Conservation (phyloP, 768 basidiomycete species). For the Paxillus involutus region DNA sequence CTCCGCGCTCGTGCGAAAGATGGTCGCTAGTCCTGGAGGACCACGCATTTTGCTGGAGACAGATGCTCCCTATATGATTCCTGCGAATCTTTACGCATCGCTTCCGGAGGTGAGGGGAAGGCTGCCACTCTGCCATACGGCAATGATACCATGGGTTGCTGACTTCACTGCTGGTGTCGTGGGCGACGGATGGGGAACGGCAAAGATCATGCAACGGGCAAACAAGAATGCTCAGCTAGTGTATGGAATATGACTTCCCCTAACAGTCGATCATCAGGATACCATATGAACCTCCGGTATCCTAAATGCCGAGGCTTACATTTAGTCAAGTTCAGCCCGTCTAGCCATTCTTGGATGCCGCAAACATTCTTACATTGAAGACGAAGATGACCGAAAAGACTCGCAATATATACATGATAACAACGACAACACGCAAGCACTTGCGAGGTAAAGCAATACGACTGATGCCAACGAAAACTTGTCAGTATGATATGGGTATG, state of each 20-base stretch:
- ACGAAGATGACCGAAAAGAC: neutral
- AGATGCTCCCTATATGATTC: constrained; percentile 87
- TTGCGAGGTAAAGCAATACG: too few relatives aligned
- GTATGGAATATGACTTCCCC: constrained; percentile 43
- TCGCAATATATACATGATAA: neutral
- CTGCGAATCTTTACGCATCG: constrained; percentile 65
- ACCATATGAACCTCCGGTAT: too few relatives aligned
- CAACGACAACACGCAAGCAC: neutral
- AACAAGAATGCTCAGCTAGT: constrained; percentile 62
- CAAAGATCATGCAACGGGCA: constrained; percentile 57
- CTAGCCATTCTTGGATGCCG: too few relatives aligned
- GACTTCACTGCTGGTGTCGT: constrained; percentile 59
- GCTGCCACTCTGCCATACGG: constrained; percentile 72
- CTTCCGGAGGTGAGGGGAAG: constrained; percentile 53
- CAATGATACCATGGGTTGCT: constrained; percentile 86
- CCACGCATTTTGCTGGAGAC: constrained; percentile 73
- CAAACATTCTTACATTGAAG: neutral
- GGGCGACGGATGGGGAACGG: constrained; percentile 49
- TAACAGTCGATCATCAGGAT: neutral
- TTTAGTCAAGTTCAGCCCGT: neutral
- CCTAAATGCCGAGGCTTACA: too few relatives aligned
- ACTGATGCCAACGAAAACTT: too few relatives aligned
- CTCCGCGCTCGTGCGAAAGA: constrained; percentile 57
- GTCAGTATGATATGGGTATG: neutral
- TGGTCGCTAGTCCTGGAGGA: constrained; percentile 34